phyloP scores from a whole-genome alignment of 495 filamentous ascomycete species.

The Aspergillus saccharolyticus region DNA sequence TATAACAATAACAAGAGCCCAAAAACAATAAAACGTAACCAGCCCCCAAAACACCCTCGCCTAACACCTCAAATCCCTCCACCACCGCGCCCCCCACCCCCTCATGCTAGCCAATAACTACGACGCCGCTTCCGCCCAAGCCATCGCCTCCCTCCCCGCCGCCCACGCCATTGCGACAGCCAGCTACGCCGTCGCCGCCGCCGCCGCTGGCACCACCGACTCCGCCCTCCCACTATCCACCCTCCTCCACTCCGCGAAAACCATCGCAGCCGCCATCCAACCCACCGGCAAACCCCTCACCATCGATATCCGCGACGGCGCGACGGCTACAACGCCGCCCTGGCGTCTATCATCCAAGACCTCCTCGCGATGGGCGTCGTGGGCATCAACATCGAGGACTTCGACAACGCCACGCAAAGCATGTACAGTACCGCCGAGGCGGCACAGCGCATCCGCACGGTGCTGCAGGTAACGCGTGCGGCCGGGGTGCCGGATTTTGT shows the following conservation, averaged over 20 bases:
- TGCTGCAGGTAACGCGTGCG: slow-evolving; percentile 28
- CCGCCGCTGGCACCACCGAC: slow-evolving; percentile 39
- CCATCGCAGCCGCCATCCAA: slow-evolving; percentile 63
- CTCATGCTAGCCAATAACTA: slow-evolving; percentile 50
- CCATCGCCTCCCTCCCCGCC: slow-evolving; percentile 35
- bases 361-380: slow-evolving; percentile 43
- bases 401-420: slow-evolving; percentile 24
- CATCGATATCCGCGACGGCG: slow-evolving; percentile 50
- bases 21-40: no score
- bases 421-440: slow-evolving; percentile 33
- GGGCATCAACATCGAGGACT: slow-evolving; percentile 50
- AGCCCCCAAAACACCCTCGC: slow-evolving; percentile 14
- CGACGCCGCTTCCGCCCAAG: slow-evolving; percentile 41
- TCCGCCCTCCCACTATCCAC: slow-evolving; percentile 39
- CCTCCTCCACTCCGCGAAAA: slow-evolving; percentile 64
- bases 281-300: slow-evolving; percentile 33
- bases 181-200: slow-evolving; percentile 44
- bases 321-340: slow-evolving; percentile 41
- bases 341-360: slow-evolving; percentile 29
- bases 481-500: slow-evolving; percentile 45
- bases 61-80: slow-evolving; percentile 31
- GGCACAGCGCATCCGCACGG: slow-evolving; percentile 32
- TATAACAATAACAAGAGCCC: no score
- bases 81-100: slow-evolving; percentile 41
- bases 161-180: slow-evolving; percentile 50